phyloP scores from a whole-genome alignment of 2,329 filamentous ascomycete genomes.

The Fusarium annulatum region DNA sequence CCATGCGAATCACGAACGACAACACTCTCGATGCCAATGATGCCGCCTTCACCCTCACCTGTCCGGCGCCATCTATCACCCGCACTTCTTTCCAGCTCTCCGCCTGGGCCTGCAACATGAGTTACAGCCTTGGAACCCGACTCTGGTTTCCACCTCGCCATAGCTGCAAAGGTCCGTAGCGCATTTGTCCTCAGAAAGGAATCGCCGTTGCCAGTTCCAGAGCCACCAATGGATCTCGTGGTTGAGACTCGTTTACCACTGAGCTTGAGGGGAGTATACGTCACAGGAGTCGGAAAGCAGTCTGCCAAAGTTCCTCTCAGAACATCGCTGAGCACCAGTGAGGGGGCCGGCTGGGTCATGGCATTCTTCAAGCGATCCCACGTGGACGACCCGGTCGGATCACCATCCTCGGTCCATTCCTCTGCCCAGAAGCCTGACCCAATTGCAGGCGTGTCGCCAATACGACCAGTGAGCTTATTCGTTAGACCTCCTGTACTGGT shows the following conservation, averaged over 20 bases:
- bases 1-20: constrained; percentile 59
- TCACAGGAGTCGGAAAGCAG: constrained; percentile 65
- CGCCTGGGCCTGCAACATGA: constrained; percentile 74
- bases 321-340: constrained; percentile 45
- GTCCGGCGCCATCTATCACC: constrained; percentile 77
- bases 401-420: constrained; percentile 72
- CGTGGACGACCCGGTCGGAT: constrained; percentile 41
- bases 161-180: constrained; percentile 76
- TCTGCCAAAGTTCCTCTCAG: constrained; percentile 65
- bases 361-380: constrained; percentile 30
- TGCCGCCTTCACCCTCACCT: constrained; percentile 84
- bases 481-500: constrained; percentile 82
- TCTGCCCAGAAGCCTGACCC: constrained; percentile 94
- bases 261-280: constrained; percentile 50
- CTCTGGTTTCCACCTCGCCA: constrained; percentile 70
- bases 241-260: constrained; percentile 20
- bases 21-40: constrained; percentile 81
- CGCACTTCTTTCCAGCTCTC: constrained; percentile 80
- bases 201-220: constrained; percentile 89
- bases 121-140: constrained; percentile 69
- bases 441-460: constrained; percentile 86
- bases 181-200: constrained; percentile 82
- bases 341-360: constrained; percentile 18
- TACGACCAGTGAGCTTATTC: constrained; percentile 86
- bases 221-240: constrained; percentile 66